Base-by-base conservation (phyloP, 768 basidiomycete genomes). In the Sistotremastrum suecicum region DNA sequence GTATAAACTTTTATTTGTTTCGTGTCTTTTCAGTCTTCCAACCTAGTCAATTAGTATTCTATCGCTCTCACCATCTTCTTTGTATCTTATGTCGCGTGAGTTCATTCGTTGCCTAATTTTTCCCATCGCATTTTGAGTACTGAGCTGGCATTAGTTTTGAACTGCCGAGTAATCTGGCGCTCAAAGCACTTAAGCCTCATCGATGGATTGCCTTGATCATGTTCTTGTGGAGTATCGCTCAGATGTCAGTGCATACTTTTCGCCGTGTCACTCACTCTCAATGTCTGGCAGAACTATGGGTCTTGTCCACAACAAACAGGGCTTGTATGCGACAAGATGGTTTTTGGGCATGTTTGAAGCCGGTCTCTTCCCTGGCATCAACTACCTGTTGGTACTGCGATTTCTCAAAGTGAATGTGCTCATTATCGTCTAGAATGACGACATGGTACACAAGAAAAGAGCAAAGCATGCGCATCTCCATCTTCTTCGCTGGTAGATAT, bases 271-370 rank as follows among this genome's bases (percentile, higher is more conserved):
- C 3, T 4, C 5, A 5, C 1, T 30, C 43, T 9, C 12, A 3
- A 29, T 29, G 10, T 44, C 31, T 37, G 8, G 30, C 34, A 45
- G 48, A 37, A 35, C 33, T 5, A 49, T 47, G 51, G 49, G 48
- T n/a, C 42, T 50, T 11, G 53, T 63, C 51, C 44, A 34, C 5
- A 56, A 53, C 28, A 43, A 52, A 7, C 56, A 46, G 12, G 62
- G 61, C 1, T 56, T 63, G 45, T 52, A 62, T 31, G 55, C 54
- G 9, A 60, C 59, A 44, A 50, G 62, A 39, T 54, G 61, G 38
- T 47, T 58, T 12, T 47, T 60, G 7, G 61, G 60, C 8, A 44
- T 56, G 29, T 51, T 54, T 36, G 62, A 60, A 48, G 61, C 54
- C 4, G 58, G 58, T 34, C 45, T 59, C 4, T 59, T 55, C 48